Evolutionary conservation across 2,329 filamentous ascomycete genomes (phyloP), one percentile per base, ranked within the genome.

Genomic region (Penicillium hordei): DNA sequence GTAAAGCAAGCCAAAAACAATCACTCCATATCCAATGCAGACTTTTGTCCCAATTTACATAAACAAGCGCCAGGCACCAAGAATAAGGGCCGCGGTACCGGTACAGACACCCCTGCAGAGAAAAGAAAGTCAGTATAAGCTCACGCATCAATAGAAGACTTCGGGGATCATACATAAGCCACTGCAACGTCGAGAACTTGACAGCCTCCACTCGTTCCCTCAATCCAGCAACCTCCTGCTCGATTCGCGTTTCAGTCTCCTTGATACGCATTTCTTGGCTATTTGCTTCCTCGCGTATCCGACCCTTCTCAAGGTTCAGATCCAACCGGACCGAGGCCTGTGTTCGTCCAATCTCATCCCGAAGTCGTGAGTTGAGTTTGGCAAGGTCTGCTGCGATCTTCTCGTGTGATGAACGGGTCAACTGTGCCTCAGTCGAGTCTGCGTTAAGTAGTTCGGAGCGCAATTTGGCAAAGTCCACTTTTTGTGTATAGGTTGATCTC

Each of bases 181-280:
- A 99, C 81, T 99, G 94, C 74, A 99, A 77, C 36, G 94, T 97
- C 72, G 92, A 91, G 78, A 97, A 97, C 82, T 99, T 99, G 75
- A 99, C 94, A 65, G 91, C 90, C 79, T 99, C 94, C 48, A 99
- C 82, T 78, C 95, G 89, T 81, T 97, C 94, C 65, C 91, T 82
- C 71, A 99, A 75, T 33, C 89, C 89, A 40, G 93, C 93, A 53
- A 94, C 92, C 81, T 97, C 94, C 78, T 97, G 93, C 81, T 99
- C 94, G 70, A 99, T 97, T 77, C 95, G 88, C 57, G 93, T 96
- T 80, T 99, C 94, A 13, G 94, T 97, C 83, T 99, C 94, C 81
- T 96, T 97, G 70, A 99, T 91, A 81, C 96, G 95, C 77, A 99
- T 86, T 76, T 99, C 94, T 79, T 97, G 94, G 57, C 90, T 89